Evolutionary conservation across 2,329 filamentous ascomycete species (phyloP).

Genomic region (Thelonectria blattea): DNA sequence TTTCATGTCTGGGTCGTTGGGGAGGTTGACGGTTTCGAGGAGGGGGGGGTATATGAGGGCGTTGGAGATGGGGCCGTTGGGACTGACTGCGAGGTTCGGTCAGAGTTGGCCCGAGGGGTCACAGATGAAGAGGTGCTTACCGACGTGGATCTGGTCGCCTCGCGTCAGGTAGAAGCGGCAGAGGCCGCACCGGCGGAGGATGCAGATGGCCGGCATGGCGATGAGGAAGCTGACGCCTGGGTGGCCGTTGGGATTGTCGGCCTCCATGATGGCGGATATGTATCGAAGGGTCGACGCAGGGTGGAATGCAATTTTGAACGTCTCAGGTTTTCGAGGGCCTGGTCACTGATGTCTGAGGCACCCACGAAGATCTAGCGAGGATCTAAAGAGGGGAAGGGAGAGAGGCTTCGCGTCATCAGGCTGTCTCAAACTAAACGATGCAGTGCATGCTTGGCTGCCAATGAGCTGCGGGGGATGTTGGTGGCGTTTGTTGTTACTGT

Average conservation of each 20-base stretch:
- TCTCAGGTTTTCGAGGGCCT: no score
- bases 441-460: background rate
- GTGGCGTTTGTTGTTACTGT: no score
- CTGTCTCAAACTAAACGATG: background rate
- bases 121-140: background rate
- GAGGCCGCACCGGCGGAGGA: slow-evolving; percentile 6
- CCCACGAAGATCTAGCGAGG: background rate
- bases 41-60: background rate
- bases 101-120: no score
- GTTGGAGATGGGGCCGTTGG: background rate
- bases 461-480: no score
- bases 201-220: background rate
- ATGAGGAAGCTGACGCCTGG: background rate
- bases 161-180: background rate
- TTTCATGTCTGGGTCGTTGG: background rate
- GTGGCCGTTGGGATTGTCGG: no score
- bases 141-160: background rate
- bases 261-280: no score
- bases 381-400: background rate
- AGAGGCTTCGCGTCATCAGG: background rate
- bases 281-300: no score
- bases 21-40: no score
- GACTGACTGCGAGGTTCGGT: background rate
- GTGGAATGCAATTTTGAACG: background rate
- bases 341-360: no score